Base-by-base conservation (phyloP, 306 rosid genomes). In the Castanea sativa region DNA sequence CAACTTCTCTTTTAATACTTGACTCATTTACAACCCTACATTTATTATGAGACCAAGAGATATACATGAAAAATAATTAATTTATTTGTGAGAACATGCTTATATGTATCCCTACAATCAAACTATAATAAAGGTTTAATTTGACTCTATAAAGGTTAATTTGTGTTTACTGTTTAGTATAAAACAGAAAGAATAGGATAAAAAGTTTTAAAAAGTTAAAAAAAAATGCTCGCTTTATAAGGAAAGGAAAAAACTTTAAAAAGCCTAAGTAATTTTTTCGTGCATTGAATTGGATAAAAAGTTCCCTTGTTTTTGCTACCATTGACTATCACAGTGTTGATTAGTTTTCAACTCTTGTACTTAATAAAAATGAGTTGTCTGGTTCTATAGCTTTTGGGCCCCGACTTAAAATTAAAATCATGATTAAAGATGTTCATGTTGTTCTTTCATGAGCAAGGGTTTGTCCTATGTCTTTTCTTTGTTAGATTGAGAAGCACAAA, bases 311-410 rank as follows among this genome's bases (percentile, higher is more conserved):
- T 88, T 93, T 88, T 84, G 86, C 71, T 83, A 86, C 87, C 91
- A 89, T 91, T 91, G 95, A 91, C 98, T 69, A 74, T 88, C 86
- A 91, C 93, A 90, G 93, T 91, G 69, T 69, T 53, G 25, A 52
- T 73, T 53, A 78, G 70, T 70, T 86, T 87, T 86, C 82, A 84
- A 77, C 71, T 59, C 41, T 32, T 74, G 78, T 73, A 63, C 78
- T 74, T 80, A 33, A 74, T 78, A 52, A 29, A 29, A 49, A 53
- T 38, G 32, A 71, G 53, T 59, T 65, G 67, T 64, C 76, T 75
- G 63, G 85, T 76, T 81, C 83, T 73, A 85, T 80, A 74, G 85
- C 72, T 45, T 76, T 78, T 82, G 85, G 88, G 86, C 77, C 91
- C 89, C 83, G 85, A 86, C 67, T 82, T 78, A 59, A 82, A 86